Evolutionary conservation across 805 yeast species (phyloP).

Genomic region (Ogataea corticis): DNA sequence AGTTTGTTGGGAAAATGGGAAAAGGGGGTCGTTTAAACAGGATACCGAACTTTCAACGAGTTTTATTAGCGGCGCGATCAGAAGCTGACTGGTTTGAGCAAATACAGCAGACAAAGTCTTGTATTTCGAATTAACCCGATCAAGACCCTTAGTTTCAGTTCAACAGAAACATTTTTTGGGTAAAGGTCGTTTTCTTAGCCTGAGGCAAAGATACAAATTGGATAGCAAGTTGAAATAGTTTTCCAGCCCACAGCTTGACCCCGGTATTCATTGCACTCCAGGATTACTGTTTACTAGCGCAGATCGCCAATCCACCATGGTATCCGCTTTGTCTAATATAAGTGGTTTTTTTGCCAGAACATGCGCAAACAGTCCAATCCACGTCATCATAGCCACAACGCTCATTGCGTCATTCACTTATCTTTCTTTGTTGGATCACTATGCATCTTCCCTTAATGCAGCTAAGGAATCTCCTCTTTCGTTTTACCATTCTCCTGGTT

Average conservation of each 20-base stretch:
- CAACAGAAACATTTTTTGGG: neutral
- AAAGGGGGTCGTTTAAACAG: conserved; percentile 7
- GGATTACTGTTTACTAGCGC: neutral
- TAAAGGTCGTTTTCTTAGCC: neutral
- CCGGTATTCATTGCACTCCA: neutral
- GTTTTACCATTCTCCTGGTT: conserved; percentile 39
- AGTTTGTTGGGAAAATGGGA: conserved; percentile 1
- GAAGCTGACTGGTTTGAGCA: neutral
- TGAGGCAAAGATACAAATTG: neutral
- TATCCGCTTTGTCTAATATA: conserved; percentile 22
- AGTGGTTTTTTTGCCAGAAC: conserved; percentile 38
- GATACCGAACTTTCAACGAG: neutral
- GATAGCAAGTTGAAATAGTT: neutral
- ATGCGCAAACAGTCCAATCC: conserved; percentile 85
- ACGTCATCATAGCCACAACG: conserved; percentile 70
- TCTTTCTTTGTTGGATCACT: conserved; percentile 69
- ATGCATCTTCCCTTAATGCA: conserved; percentile 35
- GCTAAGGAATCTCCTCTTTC: conserved; percentile 20
- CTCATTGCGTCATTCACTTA: conserved; percentile 80
- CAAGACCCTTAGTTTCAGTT: neutral
- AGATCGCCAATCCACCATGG: conserved; percentile 9
- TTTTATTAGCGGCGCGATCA: neutral
- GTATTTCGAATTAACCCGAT: neutral
- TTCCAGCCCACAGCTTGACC: neutral
- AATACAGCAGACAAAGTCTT: neutral